Evolutionary conservation across 441 rosid genomes (phyloP), one percentile per base, ranked within the genome.

Genomic region (Croton laevigatus): DNA sequence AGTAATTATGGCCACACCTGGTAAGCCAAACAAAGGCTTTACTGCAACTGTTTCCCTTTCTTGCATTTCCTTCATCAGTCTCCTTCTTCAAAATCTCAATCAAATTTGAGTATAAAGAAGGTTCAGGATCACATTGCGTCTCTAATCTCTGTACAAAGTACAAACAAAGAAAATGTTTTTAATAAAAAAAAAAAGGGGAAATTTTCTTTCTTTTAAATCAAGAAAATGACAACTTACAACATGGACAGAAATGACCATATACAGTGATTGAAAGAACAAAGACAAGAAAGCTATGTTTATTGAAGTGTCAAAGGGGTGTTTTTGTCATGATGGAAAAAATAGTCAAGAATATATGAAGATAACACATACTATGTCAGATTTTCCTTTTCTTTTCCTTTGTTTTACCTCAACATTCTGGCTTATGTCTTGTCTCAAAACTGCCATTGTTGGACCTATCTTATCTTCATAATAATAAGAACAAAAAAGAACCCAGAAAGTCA

Each of bases 401-500:
- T 64, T 76, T 78, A 90, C 99, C 94, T 92, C 88, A 60, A 94
- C 74, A 75, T 92, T 94, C 74, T 89, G 94, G 78, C 84, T 69
- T 52, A 92, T 80, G 74, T 94, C 99, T 76, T 89, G 95, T 84
- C 99, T 82, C 48, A 94, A 86, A 73, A 94, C 98, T 42, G 86
- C 90, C 99, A 94, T 90, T 66, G 93, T 90, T 66, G 99, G 99
- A 55, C 98, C 99, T 72, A 94, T 87, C 90, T 89, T 90, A 89
- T 94, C 99, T 94, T 86, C 85, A 88, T 59, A 59, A 36, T 86
- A 84, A 88, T 59, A 59, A 36, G 12, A 68, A 77, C 61, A 71
- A 72, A 61, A 52, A 64, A 59, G 48, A 62, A 64, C 66, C 71
- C 68, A 71, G 45, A 66, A 64, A 20, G 45, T 73, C 69, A 36